Base-by-base conservation (phyloP, 1,284 basidiomycete genomes). In the Ustilago tritici region DNA sequence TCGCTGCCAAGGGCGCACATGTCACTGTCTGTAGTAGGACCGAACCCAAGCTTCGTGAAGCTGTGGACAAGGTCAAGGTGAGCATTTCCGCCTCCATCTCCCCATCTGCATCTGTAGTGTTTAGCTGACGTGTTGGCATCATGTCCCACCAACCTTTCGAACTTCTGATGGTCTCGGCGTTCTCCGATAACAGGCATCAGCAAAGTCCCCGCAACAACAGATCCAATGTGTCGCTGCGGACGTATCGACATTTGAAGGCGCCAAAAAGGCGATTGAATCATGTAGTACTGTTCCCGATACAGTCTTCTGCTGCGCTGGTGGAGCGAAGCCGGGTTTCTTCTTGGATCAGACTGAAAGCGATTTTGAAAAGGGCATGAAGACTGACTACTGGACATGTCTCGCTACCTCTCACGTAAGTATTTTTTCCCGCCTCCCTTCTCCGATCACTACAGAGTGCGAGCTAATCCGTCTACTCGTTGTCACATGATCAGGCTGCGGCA, bases 21-120 rank as follows among this genome's bases (percentile, higher is more conserved):
- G 91, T 95, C 4, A 92, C 92, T 2, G 92, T 95, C 70, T 92
- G 94, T 38, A 93, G 93, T 49, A 89, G 93, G 32, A 90, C 91
- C 77, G 88, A 90, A 73, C 86, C 87, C 52, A 91, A 90, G 71
- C 88, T 94, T 34, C 87, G 89, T 58, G 87, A 85, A 17, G 93
- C 93, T 0, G 77, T 92, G 12, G 87, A 86, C 28, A 87, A 89
- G 67, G 83, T 95, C 32, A 91, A 93, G 89, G 92, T 92, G 41
- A 70, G 62, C 57, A 28, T 53, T 34, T 1, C 40, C 28, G 14
- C 38, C 12, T 23, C 36, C 31, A n/a, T 17, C 10, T 23, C 5
- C 19, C 23, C 5, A 35, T 36, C 11, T 46, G n/a, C 23, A 38
- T 38, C 2, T 41, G 19, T 23, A 38, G 28, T 32, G 31, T 15